Base-by-base conservation (phyloP, 2,329 filamentous ascomycete species). In the Sordariomycetes sp. region DNA sequence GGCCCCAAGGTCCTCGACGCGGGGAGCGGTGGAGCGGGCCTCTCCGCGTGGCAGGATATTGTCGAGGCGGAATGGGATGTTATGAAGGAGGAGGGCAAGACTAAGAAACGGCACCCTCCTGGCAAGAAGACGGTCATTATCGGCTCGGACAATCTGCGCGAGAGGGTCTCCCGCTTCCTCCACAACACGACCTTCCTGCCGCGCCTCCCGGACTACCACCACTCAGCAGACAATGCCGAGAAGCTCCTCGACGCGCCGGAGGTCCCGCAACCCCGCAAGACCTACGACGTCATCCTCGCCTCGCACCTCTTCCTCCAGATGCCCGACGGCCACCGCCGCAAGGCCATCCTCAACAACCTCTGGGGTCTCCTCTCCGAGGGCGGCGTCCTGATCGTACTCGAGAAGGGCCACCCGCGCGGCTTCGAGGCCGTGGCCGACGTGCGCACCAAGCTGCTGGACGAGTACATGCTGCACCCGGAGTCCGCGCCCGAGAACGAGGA, bases 171-270 rank as follows among this genome's bases (percentile, higher is more conserved):
- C 63, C 78, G 76, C 20, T 81, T 97, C 62, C 75, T 99, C 14
- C 81, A 95, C 43, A 87, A 97, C 68, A 97, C 94, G 0, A 95
- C 89, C 0, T 97, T 99, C 67, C 78, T 99, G 8, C 92, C 93
- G 8, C 85, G 92, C 3, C 75, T 97, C n/a, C 94, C 94, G 0
- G 90, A 97, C 66, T 91, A 93, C 62, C 72, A 90, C 28, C 86
- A 87, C 67, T 80, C 82, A 1, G 76, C 80, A 24, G 76, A 85
- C 59, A 81, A 82, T 54, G 76, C 79, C 11, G 78, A 82, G 20
- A 75, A 76, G 59, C 79, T 80, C 40, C 69, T 89, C 5, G 82
- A 89, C 59, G 81, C 82, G 22, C 76, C 79, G 22, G 70, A 74
- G 34, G 69, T 74, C 10, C 76, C 80, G 6, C 78, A 79, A 20